Conservation (phyloP, 345 rosid genomes). For the Syzygium oleosum region DNA sequence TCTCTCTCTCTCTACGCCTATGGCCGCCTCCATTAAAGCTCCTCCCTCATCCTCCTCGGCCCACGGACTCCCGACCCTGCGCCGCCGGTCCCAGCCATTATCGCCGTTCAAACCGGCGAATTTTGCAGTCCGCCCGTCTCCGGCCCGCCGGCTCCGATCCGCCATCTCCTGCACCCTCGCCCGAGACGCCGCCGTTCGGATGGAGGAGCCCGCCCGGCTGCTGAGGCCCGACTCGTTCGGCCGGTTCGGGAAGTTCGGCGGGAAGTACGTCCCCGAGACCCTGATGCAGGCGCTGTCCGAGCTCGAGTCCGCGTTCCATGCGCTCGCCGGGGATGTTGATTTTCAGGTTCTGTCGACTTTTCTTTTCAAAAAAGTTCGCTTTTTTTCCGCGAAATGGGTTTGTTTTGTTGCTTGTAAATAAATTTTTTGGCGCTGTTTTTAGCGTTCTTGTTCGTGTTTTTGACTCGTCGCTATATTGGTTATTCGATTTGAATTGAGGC, state of each 20-base stretch:
- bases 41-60: constrained; percentile 9
- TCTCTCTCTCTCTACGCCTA: not conserved
- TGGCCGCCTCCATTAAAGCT: not conserved
- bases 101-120: constrained; percentile 14
- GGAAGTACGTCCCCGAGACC: constrained; percentile 91
- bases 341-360: constrained; percentile 47
- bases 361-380: not conserved
- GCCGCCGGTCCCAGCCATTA: not conserved
- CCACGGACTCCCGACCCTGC: not conserved
- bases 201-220: constrained; percentile 40
- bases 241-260: constrained; percentile 85
- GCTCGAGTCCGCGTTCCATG: constrained; percentile 67
- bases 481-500: not conserved
- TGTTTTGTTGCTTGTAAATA: not conserved
- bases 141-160: constrained; percentile 5
- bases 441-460: not conserved
- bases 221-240: constrained; percentile 80
- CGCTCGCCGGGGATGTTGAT: constrained; percentile 46
- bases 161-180: constrained; percentile 42
- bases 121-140: constrained; percentile 10
- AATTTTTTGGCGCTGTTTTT: not conserved
- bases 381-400: not conserved
- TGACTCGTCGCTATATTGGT: not conserved
- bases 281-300: constrained; percentile 80
- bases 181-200: constrained; percentile 23